Evolutionary conservation across 148 eudicot genomes (phyloP).

Genomic region (Cornus suecica): DNA sequence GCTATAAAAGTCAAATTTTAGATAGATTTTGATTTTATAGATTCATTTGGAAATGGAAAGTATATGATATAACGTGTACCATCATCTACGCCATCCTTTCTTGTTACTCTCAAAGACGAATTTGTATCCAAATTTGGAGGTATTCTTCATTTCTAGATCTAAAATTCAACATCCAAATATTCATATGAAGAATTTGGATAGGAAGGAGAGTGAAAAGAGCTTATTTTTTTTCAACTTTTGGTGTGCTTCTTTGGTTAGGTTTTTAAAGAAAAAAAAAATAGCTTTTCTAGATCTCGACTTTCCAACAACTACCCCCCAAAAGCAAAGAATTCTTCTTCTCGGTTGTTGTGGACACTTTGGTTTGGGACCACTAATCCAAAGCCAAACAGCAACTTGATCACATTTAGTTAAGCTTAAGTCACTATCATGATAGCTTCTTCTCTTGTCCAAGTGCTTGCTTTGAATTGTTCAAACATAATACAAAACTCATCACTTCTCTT

Average conservation of each 20-base stretch:
- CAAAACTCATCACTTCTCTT: not conserved
- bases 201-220: not conserved
- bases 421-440: not conserved
- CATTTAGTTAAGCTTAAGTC: not conserved
- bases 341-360: not conserved
- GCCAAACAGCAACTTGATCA: not conserved
- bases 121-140: constrained; percentile 2
- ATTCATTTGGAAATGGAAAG: not conserved
- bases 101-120: not conserved
- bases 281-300: not conserved
- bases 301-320: not conserved
- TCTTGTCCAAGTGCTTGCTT: not conserved
- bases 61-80: not conserved
- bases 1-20: no score
- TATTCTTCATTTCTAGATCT: not conserved
- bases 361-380: not conserved
- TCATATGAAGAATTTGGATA: not conserved
- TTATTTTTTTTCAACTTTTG: not conserved
- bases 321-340: not conserved
- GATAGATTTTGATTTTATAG: not conserved
- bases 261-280: not conserved
- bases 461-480: constrained; percentile 4
- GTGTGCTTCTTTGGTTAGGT: not conserved
- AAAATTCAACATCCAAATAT: not conserved
- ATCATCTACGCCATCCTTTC: not conserved